Conservation (phyloP, 495 filamentous ascomycete genomes). For the Parmelia sp. region DNA sequence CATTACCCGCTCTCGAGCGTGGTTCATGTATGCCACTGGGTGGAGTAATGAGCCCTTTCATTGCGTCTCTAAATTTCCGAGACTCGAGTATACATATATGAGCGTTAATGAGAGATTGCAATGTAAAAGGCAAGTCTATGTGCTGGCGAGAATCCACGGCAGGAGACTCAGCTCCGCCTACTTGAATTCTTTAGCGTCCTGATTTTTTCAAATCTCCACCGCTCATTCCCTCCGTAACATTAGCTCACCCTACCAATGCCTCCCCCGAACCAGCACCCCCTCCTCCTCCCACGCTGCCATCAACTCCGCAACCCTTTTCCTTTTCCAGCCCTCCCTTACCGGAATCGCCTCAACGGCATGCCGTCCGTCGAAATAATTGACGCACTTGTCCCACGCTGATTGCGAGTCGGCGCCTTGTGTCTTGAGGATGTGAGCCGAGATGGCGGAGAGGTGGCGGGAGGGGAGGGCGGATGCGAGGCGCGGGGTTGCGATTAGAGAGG, state of each 20-base stretch:
- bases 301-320: conserved; percentile 71
- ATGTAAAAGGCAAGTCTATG: too few relatives aligned
- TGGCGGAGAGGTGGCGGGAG: conserved; percentile 66
- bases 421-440: conserved; percentile 52
- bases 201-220: too few relatives aligned
- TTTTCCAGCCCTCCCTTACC: conserved; percentile 72
- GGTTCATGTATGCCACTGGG: background rate
- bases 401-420: conserved; percentile 26
- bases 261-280: conserved; percentile 21
- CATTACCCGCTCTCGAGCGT: background rate
- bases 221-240: too few relatives aligned
- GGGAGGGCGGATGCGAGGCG: conserved; percentile 55
- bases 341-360: conserved; percentile 84
- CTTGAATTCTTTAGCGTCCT: too few relatives aligned
- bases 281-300: conserved; percentile 53
- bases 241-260: conserved; percentile 26
- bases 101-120: too few relatives aligned
- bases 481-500: conserved; percentile 45
- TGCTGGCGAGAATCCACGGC: background rate
- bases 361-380: conserved; percentile 82
- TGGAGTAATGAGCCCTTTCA: too few relatives aligned
- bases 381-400: conserved; percentile 36
- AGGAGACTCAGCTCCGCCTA: background rate
- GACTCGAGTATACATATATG: background rate
- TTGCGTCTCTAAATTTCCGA: too few relatives aligned